Conservation (phyloP, 257 asterid genomes). For the Capsicum chinense region DNA sequence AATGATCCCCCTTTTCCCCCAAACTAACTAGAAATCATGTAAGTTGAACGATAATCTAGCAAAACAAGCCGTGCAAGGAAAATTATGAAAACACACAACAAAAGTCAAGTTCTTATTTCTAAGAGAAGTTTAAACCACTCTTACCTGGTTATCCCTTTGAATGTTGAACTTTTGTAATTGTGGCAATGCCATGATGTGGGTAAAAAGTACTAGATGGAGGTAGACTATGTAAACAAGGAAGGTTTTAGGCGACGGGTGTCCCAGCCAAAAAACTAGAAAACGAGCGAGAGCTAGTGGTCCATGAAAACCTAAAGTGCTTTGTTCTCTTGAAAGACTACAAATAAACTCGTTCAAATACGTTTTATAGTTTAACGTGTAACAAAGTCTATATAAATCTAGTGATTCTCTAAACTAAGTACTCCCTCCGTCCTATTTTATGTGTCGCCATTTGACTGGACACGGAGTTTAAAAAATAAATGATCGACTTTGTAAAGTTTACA, state of each 20-base stretch:
- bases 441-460: too few relatives aligned
- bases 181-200: not conserved
- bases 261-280: not conserved
- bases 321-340: not conserved
- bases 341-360: not conserved
- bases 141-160: not conserved
- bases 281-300: not conserved
- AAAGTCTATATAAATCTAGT: not conserved
- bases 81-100: not conserved
- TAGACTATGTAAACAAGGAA: not conserved
- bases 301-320: not conserved
- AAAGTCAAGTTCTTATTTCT: not conserved
- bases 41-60: not conserved
- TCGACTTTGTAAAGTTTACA: too few relatives aligned
- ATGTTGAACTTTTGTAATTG: not conserved
- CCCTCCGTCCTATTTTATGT: too few relatives aligned
- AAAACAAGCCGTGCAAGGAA: not conserved
- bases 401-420: not conserved
- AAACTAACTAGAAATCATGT: not conserved
- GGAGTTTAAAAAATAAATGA: too few relatives aligned
- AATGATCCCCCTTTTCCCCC: not conserved
- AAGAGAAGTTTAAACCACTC: not conserved
- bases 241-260: not conserved
- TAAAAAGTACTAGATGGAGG: not conserved
- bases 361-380: not conserved